Percentiles rank a stretch among this genome's conserved stretches.
Conservation (phyloP, 345 rosid species). For the Dovyalis caffra region DNA sequence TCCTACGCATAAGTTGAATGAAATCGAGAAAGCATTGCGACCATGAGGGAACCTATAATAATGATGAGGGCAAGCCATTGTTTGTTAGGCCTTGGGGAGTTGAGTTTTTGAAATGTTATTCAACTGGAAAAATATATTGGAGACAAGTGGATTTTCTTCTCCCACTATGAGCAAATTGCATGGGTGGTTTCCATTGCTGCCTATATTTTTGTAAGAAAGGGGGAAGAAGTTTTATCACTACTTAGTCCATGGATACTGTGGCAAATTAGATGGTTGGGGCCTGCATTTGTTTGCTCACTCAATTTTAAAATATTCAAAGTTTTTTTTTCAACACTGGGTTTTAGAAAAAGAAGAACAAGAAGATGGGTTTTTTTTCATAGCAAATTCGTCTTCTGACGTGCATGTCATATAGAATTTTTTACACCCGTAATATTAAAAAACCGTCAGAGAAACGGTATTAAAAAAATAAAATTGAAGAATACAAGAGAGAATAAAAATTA, state of each 20-base stretch:
- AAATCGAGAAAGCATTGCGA: slow-evolving; percentile 51
- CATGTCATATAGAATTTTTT: too few relatives aligned
- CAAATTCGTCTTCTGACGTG: too few relatives aligned
- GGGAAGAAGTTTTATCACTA: slow-evolving; percentile 49
- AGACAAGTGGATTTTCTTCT: slow-evolving; percentile 59
- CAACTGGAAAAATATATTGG: slow-evolving; percentile 55
- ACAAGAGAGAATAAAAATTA: too few relatives aligned
- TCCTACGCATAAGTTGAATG: slow-evolving; percentile 53
- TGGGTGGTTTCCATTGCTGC: slow-evolving; percentile 80
- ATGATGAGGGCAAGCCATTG: slow-evolving; percentile 42
- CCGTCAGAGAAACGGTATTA: too few relatives aligned
- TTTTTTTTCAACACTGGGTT: too few relatives aligned
- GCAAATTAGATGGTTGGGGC: too few relatives aligned
- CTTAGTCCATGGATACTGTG: slow-evolving; percentile 62
- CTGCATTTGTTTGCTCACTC: too few relatives aligned
- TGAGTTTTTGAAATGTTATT: slow-evolving; percentile 71
- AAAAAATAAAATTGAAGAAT: too few relatives aligned
- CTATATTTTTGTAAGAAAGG: slow-evolving; percentile 66
- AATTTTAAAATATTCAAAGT: too few relatives aligned
- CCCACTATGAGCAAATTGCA: slow-evolving; percentile 64
- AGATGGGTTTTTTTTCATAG: too few relatives aligned
- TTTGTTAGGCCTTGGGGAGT: slow-evolving; percentile 71
- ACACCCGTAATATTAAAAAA: too few relatives aligned
- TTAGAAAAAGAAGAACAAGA: too few relatives aligned
- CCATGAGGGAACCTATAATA: slow-evolving; percentile 27